phyloP scores from a whole-genome alignment of 2,329 filamentous ascomycete genomes.

The Aspergillus sergii region DNA sequence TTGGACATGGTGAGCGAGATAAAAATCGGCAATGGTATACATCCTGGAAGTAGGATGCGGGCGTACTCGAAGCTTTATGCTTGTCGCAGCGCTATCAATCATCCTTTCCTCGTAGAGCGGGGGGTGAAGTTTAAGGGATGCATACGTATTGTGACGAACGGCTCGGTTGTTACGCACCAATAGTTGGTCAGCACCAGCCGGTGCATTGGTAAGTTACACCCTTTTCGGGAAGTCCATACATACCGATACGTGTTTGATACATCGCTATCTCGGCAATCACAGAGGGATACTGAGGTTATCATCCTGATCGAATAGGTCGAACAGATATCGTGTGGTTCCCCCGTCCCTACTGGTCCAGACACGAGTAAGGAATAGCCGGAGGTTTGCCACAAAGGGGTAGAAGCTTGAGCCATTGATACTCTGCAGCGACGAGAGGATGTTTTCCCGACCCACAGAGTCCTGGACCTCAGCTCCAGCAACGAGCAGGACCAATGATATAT shows the following conservation, averaged over 20 bases:
- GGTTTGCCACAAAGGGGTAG: conserved; percentile 5
- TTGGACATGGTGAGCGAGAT: neutral
- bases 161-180: neutral
- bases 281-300: conserved; percentile 5
- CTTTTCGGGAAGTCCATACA: neutral
- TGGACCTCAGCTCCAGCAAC: conserved; percentile 3
- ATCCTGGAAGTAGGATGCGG: neutral
- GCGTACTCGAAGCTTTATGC: neutral
- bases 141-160: neutral
- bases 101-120: neutral
- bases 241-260: neutral
- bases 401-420: neutral
- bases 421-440: neutral
- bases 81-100: too few species aligned
- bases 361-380: neutral
- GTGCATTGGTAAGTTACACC: neutral
- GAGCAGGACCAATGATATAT: conserved; percentile 1
- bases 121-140: neutral
- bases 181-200: neutral
- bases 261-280: neutral
- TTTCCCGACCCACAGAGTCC: neutral
- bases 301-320: neutral
- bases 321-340: neutral
- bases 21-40: neutral
- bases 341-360: conserved; percentile 1